phyloP scores from a whole-genome alignment of 257 asterid genomes.

The Lithospermum erythrorhizon region DNA sequence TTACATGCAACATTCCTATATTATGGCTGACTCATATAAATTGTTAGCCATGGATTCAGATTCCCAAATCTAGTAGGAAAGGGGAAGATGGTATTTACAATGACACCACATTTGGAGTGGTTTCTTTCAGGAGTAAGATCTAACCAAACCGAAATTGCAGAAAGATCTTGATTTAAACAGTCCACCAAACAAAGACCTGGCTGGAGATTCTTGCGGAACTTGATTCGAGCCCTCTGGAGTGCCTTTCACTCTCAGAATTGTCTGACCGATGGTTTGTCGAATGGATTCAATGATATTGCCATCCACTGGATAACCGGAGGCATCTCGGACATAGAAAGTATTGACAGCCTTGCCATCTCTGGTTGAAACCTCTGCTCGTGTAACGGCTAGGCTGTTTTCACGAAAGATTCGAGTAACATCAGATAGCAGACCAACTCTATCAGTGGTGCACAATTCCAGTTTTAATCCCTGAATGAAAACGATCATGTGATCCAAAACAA shows the following conservation, averaged over 20 bases:
- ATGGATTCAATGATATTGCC: slow-evolving; percentile 80
- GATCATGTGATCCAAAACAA: background rate
- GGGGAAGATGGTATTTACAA: background rate
- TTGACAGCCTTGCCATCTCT: slow-evolving; percentile 78
- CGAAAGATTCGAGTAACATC: slow-evolving; percentile 84
- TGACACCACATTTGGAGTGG: background rate
- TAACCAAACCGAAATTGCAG: slow-evolving; percentile 57
- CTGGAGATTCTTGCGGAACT: slow-evolving; percentile 34
- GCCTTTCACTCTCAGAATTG: slow-evolving; percentile 79
- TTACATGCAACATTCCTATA: background rate
- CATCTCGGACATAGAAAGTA: slow-evolving; percentile 72
- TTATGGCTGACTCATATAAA: background rate
- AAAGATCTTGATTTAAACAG: slow-evolving; percentile 71
- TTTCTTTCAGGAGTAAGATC: slow-evolving; percentile 33
- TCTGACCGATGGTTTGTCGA: slow-evolving; percentile 76
- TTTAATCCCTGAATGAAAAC: slow-evolving; percentile 55
- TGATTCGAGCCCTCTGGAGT: slow-evolving; percentile 39
- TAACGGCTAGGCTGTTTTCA: slow-evolving; percentile 76
- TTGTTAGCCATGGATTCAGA: background rate
- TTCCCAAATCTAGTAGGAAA: background rate
- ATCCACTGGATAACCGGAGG: slow-evolving; percentile 85
- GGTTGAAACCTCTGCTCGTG: slow-evolving; percentile 84
- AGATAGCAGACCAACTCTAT: slow-evolving; percentile 77
- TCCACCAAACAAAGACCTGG: slow-evolving; percentile 46
- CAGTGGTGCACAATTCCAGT: slow-evolving; percentile 76